Evolutionary conservation across 2,329 filamentous ascomycete species (phyloP).

Genomic region (Ophiostoma fasciatum): DNA sequence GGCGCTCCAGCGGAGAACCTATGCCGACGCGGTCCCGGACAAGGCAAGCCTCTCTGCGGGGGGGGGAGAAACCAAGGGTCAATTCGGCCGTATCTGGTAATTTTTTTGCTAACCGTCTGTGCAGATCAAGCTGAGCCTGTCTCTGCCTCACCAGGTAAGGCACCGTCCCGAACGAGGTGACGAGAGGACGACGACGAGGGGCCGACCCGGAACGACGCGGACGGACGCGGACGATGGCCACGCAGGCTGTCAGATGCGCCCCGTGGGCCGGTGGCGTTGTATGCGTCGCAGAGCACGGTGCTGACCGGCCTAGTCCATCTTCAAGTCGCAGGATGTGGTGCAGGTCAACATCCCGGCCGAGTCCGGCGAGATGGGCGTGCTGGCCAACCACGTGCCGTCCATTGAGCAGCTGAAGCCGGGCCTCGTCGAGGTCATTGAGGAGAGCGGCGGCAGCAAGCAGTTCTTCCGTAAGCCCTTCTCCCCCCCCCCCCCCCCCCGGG

Average conservation of each 20-base stretch:
- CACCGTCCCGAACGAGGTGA: too few relatives aligned
- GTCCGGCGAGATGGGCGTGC: slow-evolving; percentile 97
- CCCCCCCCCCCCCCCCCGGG: too few relatives aligned
- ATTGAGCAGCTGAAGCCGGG: slow-evolving; percentile 99
- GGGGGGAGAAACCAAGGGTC: not conserved
- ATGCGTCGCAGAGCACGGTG: too few relatives aligned
- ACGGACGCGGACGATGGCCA: too few relatives aligned
- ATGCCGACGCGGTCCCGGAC: slow-evolving; percentile 76
- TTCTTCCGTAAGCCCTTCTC: slow-evolving; percentile 99
- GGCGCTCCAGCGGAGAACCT: slow-evolving; percentile 72
- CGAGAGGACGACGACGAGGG: too few relatives aligned
- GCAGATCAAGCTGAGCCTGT: slow-evolving; percentile 91
- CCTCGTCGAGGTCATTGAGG: slow-evolving; percentile 88
- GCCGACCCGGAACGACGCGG: too few relatives aligned
- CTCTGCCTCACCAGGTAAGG: slow-evolving; percentile 94
- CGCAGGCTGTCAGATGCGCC: too few relatives aligned
- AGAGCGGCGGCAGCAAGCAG: slow-evolving; percentile 78
- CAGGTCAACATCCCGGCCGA: slow-evolving; percentile 99
- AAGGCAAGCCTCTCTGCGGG: slow-evolving; percentile 38
- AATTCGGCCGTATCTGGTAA: not conserved
- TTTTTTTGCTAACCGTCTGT: slow-evolving; percentile 14
- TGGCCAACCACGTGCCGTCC: slow-evolving; percentile 95
- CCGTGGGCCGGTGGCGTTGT: too few relatives aligned
- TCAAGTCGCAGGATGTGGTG: slow-evolving; percentile 56
- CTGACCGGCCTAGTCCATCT: slow-evolving; percentile 35